These are phyloP conservation scores for Wakefieldia striispora DNA, from an alignment of 768 basidiomycete genomes.

Conservation along the genomic window DNA sequence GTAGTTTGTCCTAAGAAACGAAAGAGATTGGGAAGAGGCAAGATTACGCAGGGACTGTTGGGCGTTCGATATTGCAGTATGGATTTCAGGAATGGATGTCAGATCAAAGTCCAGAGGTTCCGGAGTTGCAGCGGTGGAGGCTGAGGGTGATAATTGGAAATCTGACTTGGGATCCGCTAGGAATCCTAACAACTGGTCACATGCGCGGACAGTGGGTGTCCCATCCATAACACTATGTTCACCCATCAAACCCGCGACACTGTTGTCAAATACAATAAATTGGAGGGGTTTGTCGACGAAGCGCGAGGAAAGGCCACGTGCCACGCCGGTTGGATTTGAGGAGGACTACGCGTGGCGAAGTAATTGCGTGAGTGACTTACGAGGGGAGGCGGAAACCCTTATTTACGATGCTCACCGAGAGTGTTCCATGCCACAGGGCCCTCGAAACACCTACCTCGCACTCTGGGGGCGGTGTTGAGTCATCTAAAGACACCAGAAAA, in stretches of 20 bases:
- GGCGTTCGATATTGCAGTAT: conserved; percentile 53
- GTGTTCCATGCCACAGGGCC: conserved; percentile 78
- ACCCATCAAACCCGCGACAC: conserved; percentile 82
- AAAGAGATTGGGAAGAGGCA: conserved; percentile 59
- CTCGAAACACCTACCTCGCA: conserved; percentile 61
- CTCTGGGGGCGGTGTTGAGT: conserved; percentile 43
- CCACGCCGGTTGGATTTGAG: conserved; percentile 24
- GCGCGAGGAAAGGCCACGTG: conserved; percentile 62
- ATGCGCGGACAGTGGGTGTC: conserved; percentile 73
- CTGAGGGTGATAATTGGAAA: conserved; percentile 40
- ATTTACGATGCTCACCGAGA: conserved; percentile 42
- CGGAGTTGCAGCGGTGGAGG: conserved; percentile 32
- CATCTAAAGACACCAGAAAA: conserved; percentile 80
- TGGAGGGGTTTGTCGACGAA: conserved; percentile 92
- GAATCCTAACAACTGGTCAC: conserved; percentile 63
- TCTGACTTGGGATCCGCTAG: conserved; percentile 64
- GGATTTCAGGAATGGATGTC: conserved; percentile 33
- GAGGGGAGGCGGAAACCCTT: conserved; percentile 7
- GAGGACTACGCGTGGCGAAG: conserved; percentile 7
- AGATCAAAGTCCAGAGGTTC: conserved; percentile 64
- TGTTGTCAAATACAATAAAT: conserved; percentile 83
- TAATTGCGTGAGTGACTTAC: not conserved
- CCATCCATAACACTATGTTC: conserved; percentile 94
- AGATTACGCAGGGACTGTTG: conserved; percentile 55
- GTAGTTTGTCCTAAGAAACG: conserved; percentile 65